Percentiles rank a stretch among this genome's conserved stretches.
phyloP scores from a whole-genome alignment of 106 monocot species.

The Narthecium ossifragum region DNA sequence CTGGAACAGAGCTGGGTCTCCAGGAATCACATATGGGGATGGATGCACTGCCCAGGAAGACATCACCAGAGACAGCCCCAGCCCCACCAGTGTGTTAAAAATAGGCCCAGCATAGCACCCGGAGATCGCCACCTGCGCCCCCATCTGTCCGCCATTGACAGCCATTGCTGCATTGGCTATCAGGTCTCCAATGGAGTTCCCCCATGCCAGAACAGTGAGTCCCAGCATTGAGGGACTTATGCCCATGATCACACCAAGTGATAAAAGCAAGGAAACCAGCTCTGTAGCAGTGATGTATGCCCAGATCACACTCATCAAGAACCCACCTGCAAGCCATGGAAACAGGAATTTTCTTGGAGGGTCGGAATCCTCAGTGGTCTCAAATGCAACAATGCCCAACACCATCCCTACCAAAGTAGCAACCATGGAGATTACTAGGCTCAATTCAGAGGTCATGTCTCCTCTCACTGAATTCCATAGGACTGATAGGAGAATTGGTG shows the following conservation, averaged over 20 bases:
- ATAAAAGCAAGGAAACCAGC: conserved; percentile 36
- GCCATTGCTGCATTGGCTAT: conserved; percentile 51
- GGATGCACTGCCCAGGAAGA: conserved; percentile 32
- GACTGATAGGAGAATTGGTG: conserved; percentile 32
- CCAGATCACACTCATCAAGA: conserved; percentile 65
- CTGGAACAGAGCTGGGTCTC: conserved; percentile 18
- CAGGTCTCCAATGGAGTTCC: conserved; percentile 50
- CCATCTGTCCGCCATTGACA: conserved; percentile 23
- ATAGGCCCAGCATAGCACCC: conserved; percentile 55
- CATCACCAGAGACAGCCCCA: conserved; percentile 34
- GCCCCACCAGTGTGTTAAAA: conserved; percentile 38
- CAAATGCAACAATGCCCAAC: conserved; percentile 18
- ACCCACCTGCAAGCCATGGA: conserved; percentile 47
- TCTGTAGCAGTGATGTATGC: conserved; percentile 44
- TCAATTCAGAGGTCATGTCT: conserved; percentile 7
- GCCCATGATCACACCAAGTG: conserved; percentile 30
- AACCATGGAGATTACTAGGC: conserved; percentile 7
- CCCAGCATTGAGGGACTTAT: conserved; percentile 47
- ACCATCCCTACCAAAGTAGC: conserved; percentile 16
- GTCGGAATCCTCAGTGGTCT: conserved; percentile 11
- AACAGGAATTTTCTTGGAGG: conserved; percentile 28
- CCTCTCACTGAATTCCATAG: conserved; percentile 28
- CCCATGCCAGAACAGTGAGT: conserved; percentile 56
- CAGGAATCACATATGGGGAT: conserved; percentile 22
- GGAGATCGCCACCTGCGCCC: conserved; percentile 49